phyloP scores from a whole-genome alignment of 257 asterid species.

The Leptodermis oblonga region DNA sequence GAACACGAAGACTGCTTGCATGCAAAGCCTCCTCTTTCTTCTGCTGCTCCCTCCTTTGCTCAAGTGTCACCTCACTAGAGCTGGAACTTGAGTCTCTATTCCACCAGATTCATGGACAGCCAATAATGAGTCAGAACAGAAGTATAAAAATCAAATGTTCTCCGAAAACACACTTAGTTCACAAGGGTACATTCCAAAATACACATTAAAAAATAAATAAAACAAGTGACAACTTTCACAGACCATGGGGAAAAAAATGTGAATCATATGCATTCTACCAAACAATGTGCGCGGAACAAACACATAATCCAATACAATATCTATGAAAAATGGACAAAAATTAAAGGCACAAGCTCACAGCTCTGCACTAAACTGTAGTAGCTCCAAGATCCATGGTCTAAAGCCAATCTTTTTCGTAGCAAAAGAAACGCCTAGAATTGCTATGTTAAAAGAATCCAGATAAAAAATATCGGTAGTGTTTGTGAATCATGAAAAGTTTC shows the following conservation, averaged over 20 bases:
- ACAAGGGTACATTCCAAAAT: background rate
- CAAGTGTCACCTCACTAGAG: slow-evolving; percentile 47
- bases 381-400: background rate
- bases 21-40: slow-evolving; percentile 82
- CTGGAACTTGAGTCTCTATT: slow-evolving; percentile 64
- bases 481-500: background rate
- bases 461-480: background rate
- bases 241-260: background rate
- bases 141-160: background rate
- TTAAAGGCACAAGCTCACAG: background rate
- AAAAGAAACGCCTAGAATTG: background rate
- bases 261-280: background rate
- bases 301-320: background rate
- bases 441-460: background rate
- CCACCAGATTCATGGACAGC: slow-evolving; percentile 7
- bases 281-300: background rate
- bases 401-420: background rate
- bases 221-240: background rate
- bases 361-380: background rate
- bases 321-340: background rate
- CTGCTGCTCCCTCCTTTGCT: slow-evolving; percentile 60
- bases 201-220: background rate
- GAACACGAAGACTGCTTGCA: slow-evolving; percentile 89
- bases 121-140: background rate
- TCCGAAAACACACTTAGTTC: background rate